These are phyloP conservation scores for Aspergillus glaucus DNA, from an alignment of 2,329 filamentous ascomycete genomes.

Conservation along the genomic window DNA sequence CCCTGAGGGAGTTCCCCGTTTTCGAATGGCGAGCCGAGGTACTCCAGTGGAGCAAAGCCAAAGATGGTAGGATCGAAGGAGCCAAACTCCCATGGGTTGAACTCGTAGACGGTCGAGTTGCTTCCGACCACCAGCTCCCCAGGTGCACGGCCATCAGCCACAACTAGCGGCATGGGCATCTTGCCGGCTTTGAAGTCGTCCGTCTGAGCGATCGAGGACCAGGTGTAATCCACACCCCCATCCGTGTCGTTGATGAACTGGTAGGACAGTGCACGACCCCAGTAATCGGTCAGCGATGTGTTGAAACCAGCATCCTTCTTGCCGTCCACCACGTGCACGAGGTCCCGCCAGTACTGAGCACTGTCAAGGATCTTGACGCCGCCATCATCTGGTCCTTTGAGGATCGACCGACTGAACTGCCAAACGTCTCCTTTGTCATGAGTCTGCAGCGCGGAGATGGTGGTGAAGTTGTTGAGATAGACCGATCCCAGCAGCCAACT, in stretches of 20 bases:
- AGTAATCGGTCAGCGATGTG: conserved; percentile 76
- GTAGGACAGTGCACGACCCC: conserved; percentile 78
- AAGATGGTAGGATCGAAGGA: conserved; percentile 67
- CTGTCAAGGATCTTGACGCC: conserved; percentile 41
- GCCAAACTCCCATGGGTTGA: conserved; percentile 75
- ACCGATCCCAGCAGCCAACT: conserved; percentile 80
- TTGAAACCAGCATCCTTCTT: conserved; percentile 61
- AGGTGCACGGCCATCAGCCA: conserved; percentile 62
- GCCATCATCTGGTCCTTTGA: conserved; percentile 49
- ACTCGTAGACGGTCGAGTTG: conserved; percentile 66
- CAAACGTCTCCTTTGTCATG: conserved; percentile 47
- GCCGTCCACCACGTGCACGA: conserved; percentile 51
- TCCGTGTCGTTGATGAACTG: conserved; percentile 72
- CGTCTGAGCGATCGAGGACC: conserved; percentile 66
- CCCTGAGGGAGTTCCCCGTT: conserved; percentile 52
- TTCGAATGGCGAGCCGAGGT: conserved; percentile 66
- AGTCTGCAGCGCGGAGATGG: conserved; percentile 50
- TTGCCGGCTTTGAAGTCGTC: conserved; percentile 57
- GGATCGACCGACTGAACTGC: conserved; percentile 58
- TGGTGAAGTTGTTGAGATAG: conserved; percentile 70
- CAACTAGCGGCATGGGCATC: conserved; percentile 66
- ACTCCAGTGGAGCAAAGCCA: conserved; percentile 65
- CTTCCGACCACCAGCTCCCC: conserved; percentile 56
- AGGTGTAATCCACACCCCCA: conserved; percentile 72
- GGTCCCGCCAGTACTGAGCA: conserved; percentile 56